These are phyloP conservation scores for Gautieria morchelliformis DNA, from an alignment of 768 basidiomycete genomes.

Conservation along the genomic window DNA sequence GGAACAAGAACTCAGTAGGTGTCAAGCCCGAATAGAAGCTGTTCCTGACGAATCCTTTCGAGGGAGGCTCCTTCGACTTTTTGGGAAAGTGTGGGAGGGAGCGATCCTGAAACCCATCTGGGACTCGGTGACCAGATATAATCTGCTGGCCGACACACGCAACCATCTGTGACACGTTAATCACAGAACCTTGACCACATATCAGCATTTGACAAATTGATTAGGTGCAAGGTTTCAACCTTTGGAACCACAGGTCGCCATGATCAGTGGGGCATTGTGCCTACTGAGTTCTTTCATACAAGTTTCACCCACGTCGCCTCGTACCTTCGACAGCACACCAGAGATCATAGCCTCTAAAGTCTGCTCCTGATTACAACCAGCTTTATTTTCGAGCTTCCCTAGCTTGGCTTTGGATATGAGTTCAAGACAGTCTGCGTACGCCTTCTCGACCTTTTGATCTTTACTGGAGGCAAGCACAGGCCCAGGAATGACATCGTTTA, in stretches of 20 bases:
- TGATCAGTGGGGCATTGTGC: conserved; percentile 94
- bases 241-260: conserved; percentile 99
- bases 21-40: conserved; percentile 89
- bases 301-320: conserved; percentile 92
- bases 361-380: conserved; percentile 96
- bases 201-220: not conserved
- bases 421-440: conserved; percentile 80
- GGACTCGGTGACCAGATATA: conserved; percentile 95
- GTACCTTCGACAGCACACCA: conserved; percentile 85
- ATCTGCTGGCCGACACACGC: conserved; percentile 99
- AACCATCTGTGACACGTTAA: conserved; percentile 99
- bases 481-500: conserved; percentile 97
- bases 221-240: conserved; percentile 36
- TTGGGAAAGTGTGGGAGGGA: conserved; percentile 98
- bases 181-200: conserved; percentile 73
- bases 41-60: conserved; percentile 97
- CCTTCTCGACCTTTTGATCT: conserved; percentile 75
- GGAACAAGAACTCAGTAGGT: conserved; percentile 96
- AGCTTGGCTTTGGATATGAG: conserved; percentile 85
- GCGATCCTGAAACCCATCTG: conserved; percentile 97
- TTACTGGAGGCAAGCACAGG: conserved; percentile 72
- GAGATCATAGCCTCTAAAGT: conserved; percentile 97
- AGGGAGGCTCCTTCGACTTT: conserved; percentile 90
- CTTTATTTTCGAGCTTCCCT: conserved; percentile 89
- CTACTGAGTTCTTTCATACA: conserved; percentile 98